These are phyloP conservation scores for Pittosporum tobira DNA, from an alignment of 129 eudicot genomes.

Conservation along the genomic window DNA sequence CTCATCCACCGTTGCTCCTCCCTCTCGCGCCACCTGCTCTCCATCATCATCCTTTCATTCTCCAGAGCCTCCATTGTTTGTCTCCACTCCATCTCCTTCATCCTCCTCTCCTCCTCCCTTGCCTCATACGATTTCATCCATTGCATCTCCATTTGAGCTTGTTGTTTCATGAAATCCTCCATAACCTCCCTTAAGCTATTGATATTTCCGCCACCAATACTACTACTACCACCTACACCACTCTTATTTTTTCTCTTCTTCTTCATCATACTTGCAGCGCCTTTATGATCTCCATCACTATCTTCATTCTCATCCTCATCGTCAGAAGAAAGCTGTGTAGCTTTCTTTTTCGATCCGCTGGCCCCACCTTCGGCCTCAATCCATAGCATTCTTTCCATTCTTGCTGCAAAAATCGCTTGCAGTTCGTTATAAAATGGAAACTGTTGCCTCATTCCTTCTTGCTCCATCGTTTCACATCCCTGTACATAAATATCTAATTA, in stretches of 20 bases:
- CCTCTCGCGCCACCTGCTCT: constrained; percentile 57
- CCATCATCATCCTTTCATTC: constrained; percentile 56
- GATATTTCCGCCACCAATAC: constrained; percentile 1
- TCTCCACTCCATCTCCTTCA: constrained; percentile 73
- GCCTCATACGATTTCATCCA: constrained; percentile 64
- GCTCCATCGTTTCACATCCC: constrained; percentile 83
- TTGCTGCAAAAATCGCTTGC: constrained; percentile 53
- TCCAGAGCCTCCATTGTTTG: constrained; percentile 69
- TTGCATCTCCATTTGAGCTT: constrained; percentile 54
- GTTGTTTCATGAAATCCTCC: constrained; percentile 76
- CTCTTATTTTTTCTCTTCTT: constrained; percentile 38
- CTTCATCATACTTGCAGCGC: constrained; percentile 2
- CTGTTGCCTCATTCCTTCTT: constrained; percentile 59
- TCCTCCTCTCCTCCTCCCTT: constrained; percentile 66
- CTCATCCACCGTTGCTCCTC: constrained; percentile 56
- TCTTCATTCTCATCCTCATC: constrained; percentile 66
- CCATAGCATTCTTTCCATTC: constrained; percentile 87
- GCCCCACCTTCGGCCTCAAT: constrained; percentile 54
- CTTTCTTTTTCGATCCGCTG: constrained; percentile 40
- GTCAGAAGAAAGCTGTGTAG: constrained; percentile 43
- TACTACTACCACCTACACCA: not conserved
- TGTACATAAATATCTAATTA: constrained; percentile 5
- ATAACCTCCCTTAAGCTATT: constrained; percentile 45
- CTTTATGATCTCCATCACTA: constrained; percentile 23
- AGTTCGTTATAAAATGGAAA: constrained; percentile 72